Evolutionary conservation across 148 eudicot species (phyloP).

Genomic region (Diospyros kaki): DNA sequence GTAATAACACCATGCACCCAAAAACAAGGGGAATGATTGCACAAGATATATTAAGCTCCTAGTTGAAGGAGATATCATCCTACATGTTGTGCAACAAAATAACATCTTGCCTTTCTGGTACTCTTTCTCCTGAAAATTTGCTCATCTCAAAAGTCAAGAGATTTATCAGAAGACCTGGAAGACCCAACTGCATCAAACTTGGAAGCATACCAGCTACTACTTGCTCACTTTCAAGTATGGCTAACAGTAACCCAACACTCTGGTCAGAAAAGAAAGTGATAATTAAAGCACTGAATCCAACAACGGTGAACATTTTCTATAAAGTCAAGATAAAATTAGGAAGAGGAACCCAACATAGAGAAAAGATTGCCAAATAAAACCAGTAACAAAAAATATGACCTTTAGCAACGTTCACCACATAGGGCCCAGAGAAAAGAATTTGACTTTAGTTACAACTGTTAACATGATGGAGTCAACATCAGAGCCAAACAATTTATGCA

Average conservation of each 20-base stretch:
- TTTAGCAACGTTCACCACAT: too few species aligned
- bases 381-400: too few species aligned
- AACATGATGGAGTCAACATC: too few species aligned
- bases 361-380: neutral
- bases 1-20: neutral
- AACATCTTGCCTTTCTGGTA: slow-evolving; percentile 68
- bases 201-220: slow-evolving; percentile 54
- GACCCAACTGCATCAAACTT: slow-evolving; percentile 61
- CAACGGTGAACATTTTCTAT: neutral
- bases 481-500: too few species aligned
- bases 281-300: slow-evolving; percentile 8
- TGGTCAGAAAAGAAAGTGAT: slow-evolving; percentile 24
- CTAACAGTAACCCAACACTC: slow-evolving; percentile 70
- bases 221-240: slow-evolving; percentile 59
- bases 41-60: neutral
- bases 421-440: too few species aligned
- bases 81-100: neutral
- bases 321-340: neutral
- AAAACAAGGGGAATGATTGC: neutral
- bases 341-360: slow-evolving; percentile 1
- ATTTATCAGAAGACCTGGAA: slow-evolving; percentile 57
- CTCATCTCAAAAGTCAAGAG: slow-evolving; percentile 71
- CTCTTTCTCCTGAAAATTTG: slow-evolving; percentile 56
- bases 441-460: too few species aligned
- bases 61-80: neutral